Evolutionary conservation across 1,139 yeast genomes (phyloP).

Genomic region (Tardiomyces digboiensis): DNA sequence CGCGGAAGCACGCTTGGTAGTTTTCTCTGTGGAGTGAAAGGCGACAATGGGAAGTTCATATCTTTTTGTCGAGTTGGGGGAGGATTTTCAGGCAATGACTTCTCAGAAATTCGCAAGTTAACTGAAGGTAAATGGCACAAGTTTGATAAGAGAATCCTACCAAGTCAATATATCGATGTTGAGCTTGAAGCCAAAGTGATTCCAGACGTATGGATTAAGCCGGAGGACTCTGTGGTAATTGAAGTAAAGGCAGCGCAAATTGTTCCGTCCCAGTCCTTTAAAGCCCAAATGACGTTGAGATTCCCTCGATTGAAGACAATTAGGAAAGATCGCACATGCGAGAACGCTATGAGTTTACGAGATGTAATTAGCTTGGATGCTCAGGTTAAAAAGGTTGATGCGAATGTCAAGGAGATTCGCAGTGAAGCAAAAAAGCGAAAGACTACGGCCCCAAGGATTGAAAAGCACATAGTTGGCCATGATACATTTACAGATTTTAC

Average conservation of each 20-base stretch:
- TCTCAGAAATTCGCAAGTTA: conserved; percentile 43
- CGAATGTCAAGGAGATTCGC: conserved; percentile 7
- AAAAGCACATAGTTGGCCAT: neutral
- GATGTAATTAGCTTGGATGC: conserved; percentile 29
- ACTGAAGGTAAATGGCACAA: conserved; percentile 57
- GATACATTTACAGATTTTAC: conserved; percentile 1
- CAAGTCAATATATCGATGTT: conserved; percentile 39
- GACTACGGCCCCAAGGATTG: conserved; percentile 1
- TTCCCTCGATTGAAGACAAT: conserved; percentile 65
- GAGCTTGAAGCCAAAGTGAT: conserved; percentile 35
- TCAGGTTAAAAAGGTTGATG: conserved; percentile 8
- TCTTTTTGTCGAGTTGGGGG: conserved; percentile 80
- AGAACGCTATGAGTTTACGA: conserved; percentile 45
- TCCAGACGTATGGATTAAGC: conserved; percentile 76
- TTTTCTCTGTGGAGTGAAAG: conserved; percentile 61
- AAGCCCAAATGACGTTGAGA: conserved; percentile 61
- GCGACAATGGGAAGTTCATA: conserved; percentile 34
- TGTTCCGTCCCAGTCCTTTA: conserved; percentile 42
- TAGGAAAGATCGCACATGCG: conserved; percentile 58
- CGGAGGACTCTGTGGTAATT: conserved; percentile 66
- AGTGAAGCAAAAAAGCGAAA: conserved; percentile 4
- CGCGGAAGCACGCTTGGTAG: conserved; percentile 36
- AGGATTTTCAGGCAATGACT: conserved; percentile 64
- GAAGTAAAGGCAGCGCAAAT: conserved; percentile 80
- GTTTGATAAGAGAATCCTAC: conserved; percentile 26